phyloP scores from a whole-genome alignment of 345 rosid species.

The Melaleuca quinquenervia region DNA sequence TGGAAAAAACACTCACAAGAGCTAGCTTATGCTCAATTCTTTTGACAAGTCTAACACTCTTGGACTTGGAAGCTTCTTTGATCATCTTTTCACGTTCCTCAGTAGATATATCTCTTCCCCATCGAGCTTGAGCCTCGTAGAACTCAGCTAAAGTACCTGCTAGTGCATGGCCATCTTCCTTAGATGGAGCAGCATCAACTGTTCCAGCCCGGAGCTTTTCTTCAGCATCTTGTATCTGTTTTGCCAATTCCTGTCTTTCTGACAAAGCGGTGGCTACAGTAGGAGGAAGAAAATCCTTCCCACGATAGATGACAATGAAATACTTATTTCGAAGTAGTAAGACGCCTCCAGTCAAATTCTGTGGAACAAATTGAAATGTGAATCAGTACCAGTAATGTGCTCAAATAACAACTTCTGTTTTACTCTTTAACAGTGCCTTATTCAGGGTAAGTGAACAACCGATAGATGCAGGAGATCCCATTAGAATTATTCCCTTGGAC shows the following conservation, averaged over 20 bases:
- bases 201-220: constrained; percentile 51
- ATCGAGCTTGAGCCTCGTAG: constrained; percentile 91
- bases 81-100: constrained; percentile 85
- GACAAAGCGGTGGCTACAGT: constrained; percentile 78
- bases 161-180: constrained; percentile 38
- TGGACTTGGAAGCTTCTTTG: constrained; percentile 72
- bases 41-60: constrained; percentile 53
- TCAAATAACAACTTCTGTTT: neutral
- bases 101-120: constrained; percentile 74
- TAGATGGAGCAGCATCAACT: constrained; percentile 35
- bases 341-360: constrained; percentile 87
- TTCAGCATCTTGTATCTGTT: constrained; percentile 76
- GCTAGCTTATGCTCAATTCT: constrained; percentile 70
- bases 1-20: constrained; percentile 42
- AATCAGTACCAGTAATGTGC: neutral
- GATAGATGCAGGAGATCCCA: neutral
- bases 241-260: constrained; percentile 69
- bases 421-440: neutral
- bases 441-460: neutral
- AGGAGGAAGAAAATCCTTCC: constrained; percentile 93
- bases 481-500: neutral
- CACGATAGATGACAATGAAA: constrained; percentile 88
- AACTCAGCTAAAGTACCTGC: constrained; percentile 96
- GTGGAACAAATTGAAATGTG: constrained; percentile 4
- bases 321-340: constrained; percentile 90